Percentiles rank a stretch among this genome's conserved stretches.
Evolutionary conservation across 805 yeast species (phyloP).

Genomic region (Candida glaebosa): DNA sequence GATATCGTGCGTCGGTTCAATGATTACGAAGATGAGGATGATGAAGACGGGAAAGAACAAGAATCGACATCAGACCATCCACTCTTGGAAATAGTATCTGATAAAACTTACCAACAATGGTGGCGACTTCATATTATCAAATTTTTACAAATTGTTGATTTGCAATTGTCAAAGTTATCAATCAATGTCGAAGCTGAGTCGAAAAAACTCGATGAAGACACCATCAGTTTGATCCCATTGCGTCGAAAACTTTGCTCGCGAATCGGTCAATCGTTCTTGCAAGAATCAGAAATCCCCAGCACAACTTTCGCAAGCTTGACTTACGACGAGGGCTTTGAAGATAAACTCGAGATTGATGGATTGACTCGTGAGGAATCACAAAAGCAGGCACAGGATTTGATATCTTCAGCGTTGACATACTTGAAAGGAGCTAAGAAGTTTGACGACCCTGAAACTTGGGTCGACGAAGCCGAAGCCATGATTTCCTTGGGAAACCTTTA

Average conservation of each 20-base stretch:
- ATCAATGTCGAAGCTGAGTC: slow-evolving; percentile 6
- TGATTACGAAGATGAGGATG: slow-evolving; percentile 57
- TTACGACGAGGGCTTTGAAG: slow-evolving; percentile 48
- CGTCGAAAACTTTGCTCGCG: slow-evolving; percentile 43
- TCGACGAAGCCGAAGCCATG: slow-evolving; percentile 78
- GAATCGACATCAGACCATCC: slow-evolving; percentile 56
- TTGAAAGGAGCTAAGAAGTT: slow-evolving; percentile 59
- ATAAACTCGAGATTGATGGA: slow-evolving; percentile 30
- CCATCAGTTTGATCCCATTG: slow-evolving; percentile 15
- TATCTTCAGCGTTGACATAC: slow-evolving; percentile 53
- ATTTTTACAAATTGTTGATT: slow-evolving; percentile 29
- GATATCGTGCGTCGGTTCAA: slow-evolving; percentile 70
- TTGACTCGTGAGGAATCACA: slow-evolving; percentile 42
- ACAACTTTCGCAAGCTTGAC: slow-evolving; percentile 51
- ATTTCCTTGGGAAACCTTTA: slow-evolving; percentile 74
- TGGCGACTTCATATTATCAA: slow-evolving; percentile 46
- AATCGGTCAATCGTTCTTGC: slow-evolving; percentile 60
- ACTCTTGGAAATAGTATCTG: slow-evolving; percentile 37
- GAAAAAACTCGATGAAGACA: slow-evolving; percentile 6
- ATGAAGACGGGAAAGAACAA: slow-evolving; percentile 29
- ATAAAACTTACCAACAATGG: slow-evolving; percentile 50
- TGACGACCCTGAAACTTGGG: slow-evolving; percentile 80
- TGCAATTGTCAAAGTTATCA: slow-evolving; percentile 8
- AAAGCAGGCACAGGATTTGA: slow-evolving; percentile 43
- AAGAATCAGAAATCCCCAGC: slow-evolving; percentile 63